These are phyloP conservation scores for Cucurbita pepo DNA, from an alignment of 306 rosid species.

Conservation along the genomic window DNA sequence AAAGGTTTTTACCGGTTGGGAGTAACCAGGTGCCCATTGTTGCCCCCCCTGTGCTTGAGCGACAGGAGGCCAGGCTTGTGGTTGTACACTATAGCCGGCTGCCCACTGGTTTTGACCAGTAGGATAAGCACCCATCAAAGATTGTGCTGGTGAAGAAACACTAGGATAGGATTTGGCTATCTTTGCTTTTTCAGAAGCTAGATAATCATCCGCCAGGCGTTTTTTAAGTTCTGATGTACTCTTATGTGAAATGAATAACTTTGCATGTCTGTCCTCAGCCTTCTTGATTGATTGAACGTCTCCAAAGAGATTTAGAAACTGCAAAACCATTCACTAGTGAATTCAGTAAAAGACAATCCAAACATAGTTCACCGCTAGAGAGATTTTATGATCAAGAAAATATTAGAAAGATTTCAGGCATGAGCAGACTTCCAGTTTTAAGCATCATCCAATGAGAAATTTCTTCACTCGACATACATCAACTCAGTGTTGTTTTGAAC, in stretches of 20 bases:
- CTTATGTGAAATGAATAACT: constrained; percentile 67
- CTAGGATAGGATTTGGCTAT: constrained; percentile 51
- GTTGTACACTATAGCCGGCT: constrained; percentile 61
- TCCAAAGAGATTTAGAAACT: constrained; percentile 91
- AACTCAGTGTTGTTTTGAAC: not conserved
- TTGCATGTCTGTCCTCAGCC: constrained; percentile 89
- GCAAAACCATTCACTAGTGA: constrained; percentile 16
- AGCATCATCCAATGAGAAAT: not conserved
- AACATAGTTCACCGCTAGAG: not conserved
- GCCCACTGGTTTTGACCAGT: constrained; percentile 77
- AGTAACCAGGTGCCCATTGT: constrained; percentile 87
- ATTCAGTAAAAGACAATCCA: not conserved
- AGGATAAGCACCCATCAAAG: constrained; percentile 68
- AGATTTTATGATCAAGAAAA: not conserved
- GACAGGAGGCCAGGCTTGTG: constrained; percentile 90
- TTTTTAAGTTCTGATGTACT: constrained; percentile 80
- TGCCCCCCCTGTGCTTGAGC: constrained; percentile 90
- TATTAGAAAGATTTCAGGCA: not conserved
- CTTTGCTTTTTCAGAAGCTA: constrained; percentile 77
- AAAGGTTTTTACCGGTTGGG: constrained; percentile 50
- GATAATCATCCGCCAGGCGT: constrained; percentile 86
- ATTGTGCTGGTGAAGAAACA: constrained; percentile 68
- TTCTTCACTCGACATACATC: not conserved
- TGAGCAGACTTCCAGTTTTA: not conserved
- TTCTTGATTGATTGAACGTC: constrained; percentile 75